Evolutionary conservation across 352 stramenopile species (phyloP), one percentile per base, ranked within the genome.

Genomic region (Phytophthora multivora): DNA sequence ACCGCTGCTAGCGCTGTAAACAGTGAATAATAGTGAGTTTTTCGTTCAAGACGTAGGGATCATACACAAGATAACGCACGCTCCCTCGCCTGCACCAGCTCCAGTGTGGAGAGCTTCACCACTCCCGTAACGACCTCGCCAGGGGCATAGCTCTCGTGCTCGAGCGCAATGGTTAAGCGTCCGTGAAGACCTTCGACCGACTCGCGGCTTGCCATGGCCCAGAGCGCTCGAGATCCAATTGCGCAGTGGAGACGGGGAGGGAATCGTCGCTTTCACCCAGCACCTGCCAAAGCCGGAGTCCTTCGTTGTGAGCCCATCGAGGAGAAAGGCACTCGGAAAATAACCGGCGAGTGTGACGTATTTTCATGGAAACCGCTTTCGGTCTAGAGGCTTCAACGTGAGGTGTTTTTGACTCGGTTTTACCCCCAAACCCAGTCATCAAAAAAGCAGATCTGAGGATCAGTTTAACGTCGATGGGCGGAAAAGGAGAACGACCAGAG

Each of bases 121-220:
- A 51, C 47, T 8, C 70, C 70, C 2, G 36, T 25, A 15, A 78
- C 16, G 25, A 68, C 46, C 23, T 78, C 70, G 4, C 61, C 70
- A 13, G 70, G 66, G 36, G 65, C 57, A 46, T 68, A 75, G 19
- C 57, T 67, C 25, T 59, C 50, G 8, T 53, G 35, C 26, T 69
- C 46, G n/a, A 78, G 66, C 15, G 52, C 51, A 31, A 78, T 55
- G n/a, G 35, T 60, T 48, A 78, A 53, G 33, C 49, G 57, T 7
- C 66, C 70, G 8, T 25, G 39, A 21, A 78, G 28, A n/a, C 70
- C 70, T 41, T 75, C 48, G 36, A 60, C 66, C 12, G 70, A 72
- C 53, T 73, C 68, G 15, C 52, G 62, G 21, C 41, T 63, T 16
- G 53, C 36, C 70, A 75, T 74, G 19, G 6, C n/a, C 45, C 10